Conservation (phyloP, 768 basidiomycete species). For the Hemileccinum rubropunctum region DNA sequence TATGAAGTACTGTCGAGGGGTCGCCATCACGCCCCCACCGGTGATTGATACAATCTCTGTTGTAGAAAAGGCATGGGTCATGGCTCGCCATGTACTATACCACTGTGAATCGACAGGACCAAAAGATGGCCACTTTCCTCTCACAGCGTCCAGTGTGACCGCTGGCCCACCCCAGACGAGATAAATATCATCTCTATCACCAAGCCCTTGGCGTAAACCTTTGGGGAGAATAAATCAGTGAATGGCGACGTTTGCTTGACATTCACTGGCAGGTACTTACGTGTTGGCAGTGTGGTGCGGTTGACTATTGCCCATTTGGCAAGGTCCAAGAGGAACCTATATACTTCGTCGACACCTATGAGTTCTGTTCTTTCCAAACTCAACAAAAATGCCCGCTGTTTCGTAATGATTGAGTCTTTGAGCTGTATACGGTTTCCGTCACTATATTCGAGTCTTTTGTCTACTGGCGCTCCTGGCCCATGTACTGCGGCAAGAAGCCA, state of each 20-base stretch:
- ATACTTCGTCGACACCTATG: conserved; percentile 18
- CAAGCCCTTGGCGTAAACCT: background rate
- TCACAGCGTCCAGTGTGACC: conserved; percentile 6
- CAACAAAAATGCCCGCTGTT: conserved; percentile 8
- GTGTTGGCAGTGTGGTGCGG: background rate
- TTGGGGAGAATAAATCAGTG: background rate
- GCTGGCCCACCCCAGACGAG: conserved; percentile 16
- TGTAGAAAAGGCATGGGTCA: conserved; percentile 5
- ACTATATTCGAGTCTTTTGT: background rate
- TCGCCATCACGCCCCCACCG: background rate
- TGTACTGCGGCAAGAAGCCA: conserved; percentile 21
- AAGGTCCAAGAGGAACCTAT: conserved; percentile 18
- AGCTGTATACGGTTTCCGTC: background rate
- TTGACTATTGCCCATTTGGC: conserved; percentile 14
- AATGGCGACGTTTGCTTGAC: background rate
- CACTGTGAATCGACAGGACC: background rate
- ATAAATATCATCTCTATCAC: conserved; percentile 3
- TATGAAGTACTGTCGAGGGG: conserved; percentile 14
- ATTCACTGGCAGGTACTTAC: background rate
- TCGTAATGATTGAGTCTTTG: conserved; percentile 4
- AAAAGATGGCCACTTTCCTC: conserved; percentile 7
- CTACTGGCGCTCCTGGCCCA: conserved; percentile 1
- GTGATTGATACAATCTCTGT: conserved; percentile 1
- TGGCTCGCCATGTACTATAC: conserved; percentile 10
- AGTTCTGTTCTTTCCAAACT: conserved; percentile 15